Percentiles rank a stretch among this genome's conserved stretches.
Conservation (phyloP, 768 basidiomycete genomes). For the Amyloporia xantha region DNA sequence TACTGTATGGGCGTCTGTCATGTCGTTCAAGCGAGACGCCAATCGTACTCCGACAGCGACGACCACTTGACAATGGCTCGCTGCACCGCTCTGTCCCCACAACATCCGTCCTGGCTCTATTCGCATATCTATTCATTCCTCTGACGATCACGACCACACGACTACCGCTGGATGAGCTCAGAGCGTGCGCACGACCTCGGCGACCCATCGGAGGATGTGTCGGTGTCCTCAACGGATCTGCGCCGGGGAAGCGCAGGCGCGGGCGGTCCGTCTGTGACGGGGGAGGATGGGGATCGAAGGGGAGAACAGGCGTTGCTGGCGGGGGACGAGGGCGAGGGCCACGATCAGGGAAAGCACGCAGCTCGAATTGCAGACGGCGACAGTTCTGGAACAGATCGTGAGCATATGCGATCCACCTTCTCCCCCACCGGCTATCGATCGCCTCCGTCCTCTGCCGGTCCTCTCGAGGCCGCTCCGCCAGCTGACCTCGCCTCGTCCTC, state of each 20-base stretch:
- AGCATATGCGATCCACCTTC: not conserved
- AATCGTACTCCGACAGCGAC: not conserved
- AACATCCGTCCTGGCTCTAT: no score
- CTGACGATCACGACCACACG: not conserved
- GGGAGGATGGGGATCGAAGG: no score
- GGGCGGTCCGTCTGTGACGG: no score
- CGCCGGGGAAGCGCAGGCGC: no score
- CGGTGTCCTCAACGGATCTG: no score
- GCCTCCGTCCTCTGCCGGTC: not conserved
- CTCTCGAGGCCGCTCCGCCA: not conserved
- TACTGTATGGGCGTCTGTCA: not conserved
- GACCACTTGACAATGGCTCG: not conserved
- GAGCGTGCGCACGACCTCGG: no score
- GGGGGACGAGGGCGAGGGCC: not conserved
- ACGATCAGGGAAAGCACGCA: not conserved
- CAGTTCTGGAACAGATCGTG: not conserved
- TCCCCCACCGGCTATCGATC: constrained; percentile 4
- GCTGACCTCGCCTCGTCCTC: not conserved
- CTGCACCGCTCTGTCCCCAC: not conserved
- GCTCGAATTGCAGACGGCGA: not conserved
- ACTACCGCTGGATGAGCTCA: not conserved
- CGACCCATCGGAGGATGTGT: no score
- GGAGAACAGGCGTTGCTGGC: not conserved
- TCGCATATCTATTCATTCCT: no score
- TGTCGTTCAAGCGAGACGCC: no score